Conservation (phyloP, 2,329 filamentous ascomycete species). For the Xylariales sp. region DNA sequence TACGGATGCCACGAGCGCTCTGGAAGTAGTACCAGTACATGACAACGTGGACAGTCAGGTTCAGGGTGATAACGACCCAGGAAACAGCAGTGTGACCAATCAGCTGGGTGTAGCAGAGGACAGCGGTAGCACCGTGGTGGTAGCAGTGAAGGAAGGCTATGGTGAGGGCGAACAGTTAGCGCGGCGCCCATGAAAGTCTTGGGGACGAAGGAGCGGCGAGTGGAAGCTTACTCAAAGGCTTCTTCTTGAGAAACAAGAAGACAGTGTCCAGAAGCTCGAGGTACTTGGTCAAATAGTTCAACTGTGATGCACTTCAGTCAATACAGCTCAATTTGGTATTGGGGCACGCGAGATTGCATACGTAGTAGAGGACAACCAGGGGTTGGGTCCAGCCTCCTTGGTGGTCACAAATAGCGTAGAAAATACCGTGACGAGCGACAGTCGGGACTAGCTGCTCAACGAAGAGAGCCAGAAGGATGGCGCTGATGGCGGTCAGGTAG, state of each 20-base stretch:
- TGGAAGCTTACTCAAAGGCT: slow-evolving; percentile 72
- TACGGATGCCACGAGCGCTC: slow-evolving; percentile 87
- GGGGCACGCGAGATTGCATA: too few relatives aligned
- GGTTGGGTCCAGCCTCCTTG: slow-evolving; percentile 91
- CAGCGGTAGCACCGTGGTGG: slow-evolving; percentile 93
- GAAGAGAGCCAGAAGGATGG: slow-evolving; percentile 75
- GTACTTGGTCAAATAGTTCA: slow-evolving; percentile 98
- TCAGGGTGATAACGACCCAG: slow-evolving; percentile 90
- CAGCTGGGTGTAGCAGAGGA: slow-evolving; percentile 96
- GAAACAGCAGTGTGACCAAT: slow-evolving; percentile 89
- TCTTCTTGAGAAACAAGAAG: slow-evolving; percentile 99
- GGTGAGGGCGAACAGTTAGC: background rate
- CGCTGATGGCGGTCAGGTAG: slow-evolving; percentile 83
- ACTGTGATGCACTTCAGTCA: slow-evolving; percentile 50
- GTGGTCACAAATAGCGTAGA: slow-evolving; percentile 78
- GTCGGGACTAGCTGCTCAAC: slow-evolving; percentile 87
- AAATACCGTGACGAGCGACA: slow-evolving; percentile 74
- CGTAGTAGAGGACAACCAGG: slow-evolving; percentile 93
- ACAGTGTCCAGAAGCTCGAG: slow-evolving; percentile 92
- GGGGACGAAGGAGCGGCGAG: background rate
- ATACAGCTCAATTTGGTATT: too few relatives aligned
- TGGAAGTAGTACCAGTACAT: slow-evolving; percentile 99
- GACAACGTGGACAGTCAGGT: slow-evolving; percentile 90
- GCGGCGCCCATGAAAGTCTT: background rate
- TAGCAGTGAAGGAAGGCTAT: slow-evolving; percentile 95